Evolutionary conservation across 495 filamentous ascomycete genomes (phyloP).

Genomic region (Penicillium roqueforti): DNA sequence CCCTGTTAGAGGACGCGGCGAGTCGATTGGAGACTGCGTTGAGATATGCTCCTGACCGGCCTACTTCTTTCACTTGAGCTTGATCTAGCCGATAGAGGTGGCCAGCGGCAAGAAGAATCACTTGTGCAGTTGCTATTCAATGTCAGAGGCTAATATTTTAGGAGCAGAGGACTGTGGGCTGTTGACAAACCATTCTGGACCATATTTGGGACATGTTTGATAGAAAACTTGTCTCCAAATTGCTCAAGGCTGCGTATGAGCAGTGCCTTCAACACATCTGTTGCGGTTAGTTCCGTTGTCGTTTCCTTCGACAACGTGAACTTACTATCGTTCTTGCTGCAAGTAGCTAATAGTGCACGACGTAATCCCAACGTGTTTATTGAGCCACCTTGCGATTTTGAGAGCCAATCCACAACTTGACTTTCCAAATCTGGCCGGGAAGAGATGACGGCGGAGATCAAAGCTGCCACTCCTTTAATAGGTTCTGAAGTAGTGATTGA

Average conservation of each 20-base stretch:
- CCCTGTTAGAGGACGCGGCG: constrained; percentile 65
- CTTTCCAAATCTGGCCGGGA: constrained; percentile 37
- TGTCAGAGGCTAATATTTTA: not conserved
- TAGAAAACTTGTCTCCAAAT: constrained; percentile 82
- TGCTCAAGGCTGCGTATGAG: constrained; percentile 63
- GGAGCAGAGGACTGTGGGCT: not conserved
- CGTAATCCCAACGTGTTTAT: constrained; percentile 62
- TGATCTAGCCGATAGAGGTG: constrained; percentile 62
- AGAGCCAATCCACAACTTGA: constrained; percentile 66
- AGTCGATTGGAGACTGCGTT: constrained; percentile 82
- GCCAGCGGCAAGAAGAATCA: constrained; percentile 72
- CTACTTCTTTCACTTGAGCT: constrained; percentile 55
- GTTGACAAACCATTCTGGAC: constrained; percentile 73
- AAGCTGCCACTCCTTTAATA: constrained; percentile 38
- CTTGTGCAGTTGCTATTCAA: constrained; percentile 66
- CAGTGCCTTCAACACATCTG: constrained; percentile 51
- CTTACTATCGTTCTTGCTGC: constrained; percentile 52
- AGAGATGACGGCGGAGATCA: constrained; percentile 35
- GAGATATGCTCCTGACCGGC: constrained; percentile 68
- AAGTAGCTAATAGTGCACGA: constrained; percentile 59
- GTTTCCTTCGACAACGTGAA: not conserved
- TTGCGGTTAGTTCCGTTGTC: constrained; percentile 17
- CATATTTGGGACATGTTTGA: constrained; percentile 73
- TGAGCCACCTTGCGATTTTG: constrained; percentile 46
- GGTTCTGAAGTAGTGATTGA: constrained; percentile 7